These are phyloP conservation scores for Emmonsiellopsis sp. DNA, from an alignment of 2,329 filamentous ascomycete genomes.

Conservation along the genomic window DNA sequence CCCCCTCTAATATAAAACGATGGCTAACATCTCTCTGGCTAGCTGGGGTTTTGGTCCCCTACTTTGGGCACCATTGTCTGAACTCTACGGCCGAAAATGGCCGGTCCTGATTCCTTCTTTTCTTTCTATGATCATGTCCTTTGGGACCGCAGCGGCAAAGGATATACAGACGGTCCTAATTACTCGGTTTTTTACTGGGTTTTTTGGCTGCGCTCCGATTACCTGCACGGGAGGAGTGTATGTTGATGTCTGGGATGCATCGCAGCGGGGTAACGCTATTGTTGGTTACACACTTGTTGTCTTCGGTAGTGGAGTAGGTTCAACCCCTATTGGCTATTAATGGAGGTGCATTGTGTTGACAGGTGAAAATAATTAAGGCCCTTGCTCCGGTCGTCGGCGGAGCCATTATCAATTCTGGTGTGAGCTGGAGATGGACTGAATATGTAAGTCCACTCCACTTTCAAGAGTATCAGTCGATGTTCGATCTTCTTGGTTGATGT, in stretches of 20 bases:
- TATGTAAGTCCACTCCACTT: constrained; percentile 32
- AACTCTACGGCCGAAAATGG: constrained; percentile 48
- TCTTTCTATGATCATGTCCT: constrained; percentile 40
- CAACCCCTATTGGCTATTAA: neutral
- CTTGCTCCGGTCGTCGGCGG: constrained; percentile 46
- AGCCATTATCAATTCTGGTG: constrained; percentile 40
- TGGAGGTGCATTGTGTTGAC: neutral
- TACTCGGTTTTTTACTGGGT: constrained; percentile 54
- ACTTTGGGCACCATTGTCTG: constrained; percentile 55
- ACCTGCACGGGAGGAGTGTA: constrained; percentile 62
- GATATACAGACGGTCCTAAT: constrained; percentile 56
- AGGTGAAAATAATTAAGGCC: constrained; percentile 13
- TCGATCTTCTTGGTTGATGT: constrained; percentile 34
- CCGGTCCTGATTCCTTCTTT: constrained; percentile 40
- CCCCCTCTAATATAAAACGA: neutral
- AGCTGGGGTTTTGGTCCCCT: constrained; percentile 50
- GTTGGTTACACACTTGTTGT: constrained; percentile 42
- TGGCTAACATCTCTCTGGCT: neutral
- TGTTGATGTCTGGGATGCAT: constrained; percentile 53
- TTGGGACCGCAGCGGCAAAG: constrained; percentile 39
- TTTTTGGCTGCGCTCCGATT: constrained; percentile 56
- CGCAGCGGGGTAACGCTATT: constrained; percentile 45
- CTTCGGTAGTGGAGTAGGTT: constrained; percentile 36
- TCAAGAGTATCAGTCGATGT: neutral
- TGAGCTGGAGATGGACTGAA: constrained; percentile 47